Evolutionary conservation across 2,329 filamentous ascomycete genomes (phyloP).

Genomic region (Talaromyces atroroseus): DNA sequence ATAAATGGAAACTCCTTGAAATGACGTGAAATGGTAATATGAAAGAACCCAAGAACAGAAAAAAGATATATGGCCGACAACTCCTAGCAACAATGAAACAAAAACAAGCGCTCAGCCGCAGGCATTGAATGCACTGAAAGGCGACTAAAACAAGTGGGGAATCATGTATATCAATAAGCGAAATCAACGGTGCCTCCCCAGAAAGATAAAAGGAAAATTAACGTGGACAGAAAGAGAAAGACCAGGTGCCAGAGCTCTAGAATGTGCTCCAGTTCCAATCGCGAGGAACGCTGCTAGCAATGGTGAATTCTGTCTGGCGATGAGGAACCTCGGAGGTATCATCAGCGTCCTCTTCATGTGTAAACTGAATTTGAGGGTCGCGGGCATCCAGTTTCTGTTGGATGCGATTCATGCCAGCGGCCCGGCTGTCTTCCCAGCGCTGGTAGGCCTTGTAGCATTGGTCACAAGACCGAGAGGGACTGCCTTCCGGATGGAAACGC

Average conservation of each 20-base stretch:
- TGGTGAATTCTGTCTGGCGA: conserved; percentile 30
- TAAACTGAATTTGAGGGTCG: conserved; percentile 15
- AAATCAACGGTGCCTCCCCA: conserved; percentile 6
- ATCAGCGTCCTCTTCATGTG: conserved; percentile 14
- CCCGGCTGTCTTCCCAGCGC: conserved; percentile 49
- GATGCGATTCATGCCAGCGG: conserved; percentile 49
- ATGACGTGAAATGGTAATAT: background rate
- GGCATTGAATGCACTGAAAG: background rate
- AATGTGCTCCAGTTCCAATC: conserved; percentile 62
- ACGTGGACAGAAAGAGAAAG: background rate
- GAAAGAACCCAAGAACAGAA: background rate
- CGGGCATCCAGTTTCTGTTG: conserved; percentile 31
- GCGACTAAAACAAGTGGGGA: conserved; percentile 13
- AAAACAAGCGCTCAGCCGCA: conserved; percentile 5
- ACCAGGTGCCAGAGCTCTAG: conserved; percentile 26
- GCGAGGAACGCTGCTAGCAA: conserved; percentile 51
- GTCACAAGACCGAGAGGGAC: conserved; percentile 54
- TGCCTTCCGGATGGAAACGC: conserved; percentile 56
- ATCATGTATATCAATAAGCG: conserved; percentile 14
- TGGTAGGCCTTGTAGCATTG: conserved; percentile 55
- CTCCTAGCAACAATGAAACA: conserved; percentile 7
- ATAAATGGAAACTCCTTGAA: background rate
- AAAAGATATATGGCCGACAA: background rate
- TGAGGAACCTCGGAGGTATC: conserved; percentile 20
- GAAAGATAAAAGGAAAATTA: conserved; percentile 1